Evolutionary conservation across 2,329 filamentous ascomycete genomes (phyloP).

Genomic region (Polychaeton citri): DNA sequence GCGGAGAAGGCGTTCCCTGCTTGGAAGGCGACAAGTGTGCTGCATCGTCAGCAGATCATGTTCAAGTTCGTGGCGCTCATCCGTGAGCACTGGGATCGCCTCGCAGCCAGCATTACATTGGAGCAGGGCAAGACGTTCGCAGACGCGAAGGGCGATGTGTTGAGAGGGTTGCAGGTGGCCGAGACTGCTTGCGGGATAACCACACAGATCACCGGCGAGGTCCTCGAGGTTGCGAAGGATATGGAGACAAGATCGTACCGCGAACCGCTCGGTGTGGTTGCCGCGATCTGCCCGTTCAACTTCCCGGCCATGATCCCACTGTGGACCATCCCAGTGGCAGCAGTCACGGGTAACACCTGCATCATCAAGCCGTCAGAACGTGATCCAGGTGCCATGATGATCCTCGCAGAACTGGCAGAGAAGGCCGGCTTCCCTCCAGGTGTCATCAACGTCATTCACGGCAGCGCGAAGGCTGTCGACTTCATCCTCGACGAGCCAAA

Average conservation of each 20-base stretch:
- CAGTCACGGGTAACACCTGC: constrained; percentile 70
- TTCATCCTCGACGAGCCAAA: constrained; percentile 74
- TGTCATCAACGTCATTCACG: constrained; percentile 73
- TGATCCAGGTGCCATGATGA: constrained; percentile 74
- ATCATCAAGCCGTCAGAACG: constrained; percentile 79
- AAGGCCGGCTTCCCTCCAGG: constrained; percentile 73
- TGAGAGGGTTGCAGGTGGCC: constrained; percentile 71
- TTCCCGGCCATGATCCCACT: constrained; percentile 87
- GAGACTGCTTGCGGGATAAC: constrained; percentile 71
- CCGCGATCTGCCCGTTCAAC: constrained; percentile 81
- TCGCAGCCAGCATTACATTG: constrained; percentile 73
- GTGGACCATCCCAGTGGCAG: constrained; percentile 80
- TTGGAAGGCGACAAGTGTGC: constrained; percentile 60
- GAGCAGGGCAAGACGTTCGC: constrained; percentile 84
- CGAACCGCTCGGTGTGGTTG: constrained; percentile 68
- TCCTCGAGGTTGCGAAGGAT: constrained; percentile 75
- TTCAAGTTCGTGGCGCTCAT: constrained; percentile 73
- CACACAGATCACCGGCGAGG: constrained; percentile 68
- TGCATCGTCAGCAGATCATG: constrained; percentile 71
- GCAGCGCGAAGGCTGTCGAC: constrained; percentile 66
- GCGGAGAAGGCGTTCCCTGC: constrained; percentile 61
- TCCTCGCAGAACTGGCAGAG: constrained; percentile 64
- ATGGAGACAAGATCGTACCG: constrained; percentile 79
- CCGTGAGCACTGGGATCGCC: constrained; percentile 70
- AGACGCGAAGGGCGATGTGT: constrained; percentile 69